phyloP scores from a whole-genome alignment of 805 yeast genomes.

The Ogataea ganodermae region DNA sequence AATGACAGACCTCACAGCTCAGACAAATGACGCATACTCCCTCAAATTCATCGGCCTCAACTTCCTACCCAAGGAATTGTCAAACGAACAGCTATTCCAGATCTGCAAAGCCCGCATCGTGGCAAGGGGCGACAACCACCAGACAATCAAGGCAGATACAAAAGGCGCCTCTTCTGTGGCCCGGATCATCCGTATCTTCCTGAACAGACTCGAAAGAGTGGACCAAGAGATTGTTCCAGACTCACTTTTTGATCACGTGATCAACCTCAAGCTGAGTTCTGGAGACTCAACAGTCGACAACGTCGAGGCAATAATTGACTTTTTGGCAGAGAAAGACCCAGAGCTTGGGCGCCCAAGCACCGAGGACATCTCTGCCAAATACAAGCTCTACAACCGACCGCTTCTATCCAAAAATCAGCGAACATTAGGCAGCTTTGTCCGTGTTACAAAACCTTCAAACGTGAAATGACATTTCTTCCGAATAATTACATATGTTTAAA shows the following conservation, averaged over 20 bases:
- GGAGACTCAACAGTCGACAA: constrained; percentile 47
- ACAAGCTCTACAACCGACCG: background rate
- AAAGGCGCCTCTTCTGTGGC: constrained; percentile 48
- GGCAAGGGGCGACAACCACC: constrained; percentile 79
- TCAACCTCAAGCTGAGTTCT: constrained; percentile 48
- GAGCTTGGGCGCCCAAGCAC: background rate
- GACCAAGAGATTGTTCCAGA: constrained; percentile 53
- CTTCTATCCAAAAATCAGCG: background rate
- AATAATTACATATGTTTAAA: constrained; percentile 1
- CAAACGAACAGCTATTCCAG: constrained; percentile 38
- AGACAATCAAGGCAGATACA: constrained; percentile 56
- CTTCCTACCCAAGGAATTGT: constrained; percentile 44
- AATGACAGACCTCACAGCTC: constrained; percentile 47
- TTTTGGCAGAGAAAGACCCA: background rate
- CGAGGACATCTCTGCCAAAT: background rate
- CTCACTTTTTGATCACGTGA: constrained; percentile 55
- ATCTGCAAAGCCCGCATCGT: constrained; percentile 57
- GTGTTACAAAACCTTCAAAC: background rate
- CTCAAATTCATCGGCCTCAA: constrained; percentile 62
- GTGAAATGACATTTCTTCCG: background rate
- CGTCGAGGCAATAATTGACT: constrained; percentile 28
- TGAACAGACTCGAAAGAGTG: constrained; percentile 62
- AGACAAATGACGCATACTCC: constrained; percentile 36
- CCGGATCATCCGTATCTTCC: constrained; percentile 68
- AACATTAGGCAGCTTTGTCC: background rate